phyloP scores from a whole-genome alignment of 495 filamentous ascomycete species.

The Lophium mytilinum region DNA sequence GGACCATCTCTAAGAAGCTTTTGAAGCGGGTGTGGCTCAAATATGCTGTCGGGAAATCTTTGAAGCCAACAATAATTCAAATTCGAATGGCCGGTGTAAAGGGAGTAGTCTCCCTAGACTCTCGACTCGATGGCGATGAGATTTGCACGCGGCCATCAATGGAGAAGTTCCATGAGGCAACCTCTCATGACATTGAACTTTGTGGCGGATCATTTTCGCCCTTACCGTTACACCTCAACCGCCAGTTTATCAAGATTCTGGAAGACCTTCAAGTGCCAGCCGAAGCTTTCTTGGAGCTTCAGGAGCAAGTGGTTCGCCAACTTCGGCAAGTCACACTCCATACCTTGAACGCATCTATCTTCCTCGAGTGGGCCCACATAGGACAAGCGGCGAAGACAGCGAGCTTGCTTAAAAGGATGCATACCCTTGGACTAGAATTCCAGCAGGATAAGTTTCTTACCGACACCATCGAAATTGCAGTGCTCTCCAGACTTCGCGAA shows the following conservation, averaged over 20 bases:
- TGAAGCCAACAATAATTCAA: slow-evolving; percentile 57
- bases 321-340: slow-evolving; percentile 49
- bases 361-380: slow-evolving; percentile 50
- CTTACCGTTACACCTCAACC: slow-evolving; percentile 62
- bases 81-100: slow-evolving; percentile 65
- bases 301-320: slow-evolving; percentile 46
- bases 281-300: slow-evolving; percentile 52
- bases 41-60: slow-evolving; percentile 35
- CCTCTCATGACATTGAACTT: slow-evolving; percentile 55
- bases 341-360: slow-evolving; percentile 50
- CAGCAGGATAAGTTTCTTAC: slow-evolving; percentile 57
- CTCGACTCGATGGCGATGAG: slow-evolving; percentile 39
- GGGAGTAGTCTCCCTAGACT: slow-evolving; percentile 64
- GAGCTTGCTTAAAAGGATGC: slow-evolving; percentile 48
- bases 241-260: slow-evolving; percentile 72
- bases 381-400: slow-evolving; percentile 46
- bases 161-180: slow-evolving; percentile 58
- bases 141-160: slow-evolving; percentile 63
- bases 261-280: slow-evolving; percentile 58
- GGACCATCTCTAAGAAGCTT: slow-evolving; percentile 54
- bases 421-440: slow-evolving; percentile 50
- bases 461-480: slow-evolving; percentile 52
- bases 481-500: slow-evolving; percentile 56
- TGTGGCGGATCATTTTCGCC: slow-evolving; percentile 59
- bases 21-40: slow-evolving; percentile 45